Evolutionary conservation across 352 stramenopile species (phyloP).

Genomic region (Phytophthora podocarpi): DNA sequence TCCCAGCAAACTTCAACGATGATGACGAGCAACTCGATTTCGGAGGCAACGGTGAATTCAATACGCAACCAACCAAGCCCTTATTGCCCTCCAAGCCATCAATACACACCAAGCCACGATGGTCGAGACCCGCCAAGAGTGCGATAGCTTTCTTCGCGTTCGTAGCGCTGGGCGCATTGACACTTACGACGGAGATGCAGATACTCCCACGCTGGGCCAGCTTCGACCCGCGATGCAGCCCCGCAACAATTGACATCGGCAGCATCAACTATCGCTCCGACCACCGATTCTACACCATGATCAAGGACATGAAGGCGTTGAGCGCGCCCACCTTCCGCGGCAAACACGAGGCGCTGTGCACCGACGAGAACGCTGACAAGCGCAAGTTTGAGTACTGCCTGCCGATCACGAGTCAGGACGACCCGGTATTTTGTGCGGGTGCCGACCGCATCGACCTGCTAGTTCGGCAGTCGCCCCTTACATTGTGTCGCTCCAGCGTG

Average conservation of each 20-base stretch:
- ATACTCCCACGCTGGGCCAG: constrained; percentile 3
- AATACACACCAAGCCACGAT: neutral
- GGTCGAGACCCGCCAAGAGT: neutral
- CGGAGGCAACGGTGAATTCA: too few relatives aligned
- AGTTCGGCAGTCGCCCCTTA: constrained; percentile 20
- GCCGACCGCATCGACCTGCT: constrained; percentile 51
- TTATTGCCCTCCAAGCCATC: too few relatives aligned
- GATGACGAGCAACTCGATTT: neutral
- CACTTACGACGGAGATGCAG: constrained; percentile 11
- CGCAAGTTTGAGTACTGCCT: constrained; percentile 40
- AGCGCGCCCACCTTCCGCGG: constrained; percentile 21
- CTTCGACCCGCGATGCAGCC: constrained; percentile 12
- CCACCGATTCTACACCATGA: constrained; percentile 14
- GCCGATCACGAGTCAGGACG: constrained; percentile 46
- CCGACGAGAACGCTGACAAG: neutral
- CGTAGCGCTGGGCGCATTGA: neutral
- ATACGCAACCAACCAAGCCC: neutral
- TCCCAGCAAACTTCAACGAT: constrained; percentile 1
- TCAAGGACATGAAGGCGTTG: constrained; percentile 9
- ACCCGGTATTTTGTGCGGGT: constrained; percentile 39
- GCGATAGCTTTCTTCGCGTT: constrained; percentile 8
- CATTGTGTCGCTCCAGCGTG: constrained; percentile 36
- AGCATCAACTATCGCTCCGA: constrained; percentile 12
- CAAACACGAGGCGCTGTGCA: constrained; percentile 15
- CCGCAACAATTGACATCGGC: neutral